phyloP scores from a whole-genome alignment of 1,284 basidiomycete genomes.

The Heterobasidion occidentale region DNA sequence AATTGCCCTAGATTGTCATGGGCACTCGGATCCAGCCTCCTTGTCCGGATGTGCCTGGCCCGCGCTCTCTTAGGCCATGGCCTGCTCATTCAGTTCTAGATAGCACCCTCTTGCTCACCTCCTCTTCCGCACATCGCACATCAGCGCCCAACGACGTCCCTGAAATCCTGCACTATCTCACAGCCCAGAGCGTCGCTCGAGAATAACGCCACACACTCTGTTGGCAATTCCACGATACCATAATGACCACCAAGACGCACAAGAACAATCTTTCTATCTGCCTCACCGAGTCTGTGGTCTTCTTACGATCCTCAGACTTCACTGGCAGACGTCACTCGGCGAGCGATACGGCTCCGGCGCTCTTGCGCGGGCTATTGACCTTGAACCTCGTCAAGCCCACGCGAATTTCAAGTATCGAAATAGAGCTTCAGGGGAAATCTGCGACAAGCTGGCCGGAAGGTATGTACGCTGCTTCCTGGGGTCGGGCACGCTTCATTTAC shows the following conservation, averaged over 20 bases:
- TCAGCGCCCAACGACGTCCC: too few relatives aligned
- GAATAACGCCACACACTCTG: background rate
- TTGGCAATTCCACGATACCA: background rate
- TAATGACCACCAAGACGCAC: background rate
- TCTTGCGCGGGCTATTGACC: slow-evolving; percentile 84
- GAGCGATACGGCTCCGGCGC: slow-evolving; percentile 48
- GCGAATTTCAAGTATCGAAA: slow-evolving; percentile 79
- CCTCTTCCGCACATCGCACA: too few relatives aligned
- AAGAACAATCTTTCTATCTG: slow-evolving; percentile 7
- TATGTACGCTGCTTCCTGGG: slow-evolving; percentile 23
- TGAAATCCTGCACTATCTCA: background rate
- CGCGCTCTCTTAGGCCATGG: too few relatives aligned
- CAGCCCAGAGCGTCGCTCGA: background rate
- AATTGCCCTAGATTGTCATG: too few relatives aligned
- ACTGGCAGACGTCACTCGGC: background rate
- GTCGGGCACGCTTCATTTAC: slow-evolving; percentile 4
- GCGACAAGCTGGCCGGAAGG: slow-evolving; percentile 79
- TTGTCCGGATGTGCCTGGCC: too few relatives aligned
- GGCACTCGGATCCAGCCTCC: too few relatives aligned
- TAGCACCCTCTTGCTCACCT: too few relatives aligned
- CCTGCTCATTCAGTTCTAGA: too few relatives aligned
- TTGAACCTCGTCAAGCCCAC: slow-evolving; percentile 79
- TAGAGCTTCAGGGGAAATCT: slow-evolving; percentile 71
- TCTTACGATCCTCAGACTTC: slow-evolving; percentile 7
- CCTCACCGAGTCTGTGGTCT: slow-evolving; percentile 10